A percentile compares a stretch with the other conserved stretches of the same genome.
These are phyloP conservation scores for Stereum hirsutum DNA, from an alignment of 1,284 basidiomycete genomes.

Conservation along the genomic window DNA sequence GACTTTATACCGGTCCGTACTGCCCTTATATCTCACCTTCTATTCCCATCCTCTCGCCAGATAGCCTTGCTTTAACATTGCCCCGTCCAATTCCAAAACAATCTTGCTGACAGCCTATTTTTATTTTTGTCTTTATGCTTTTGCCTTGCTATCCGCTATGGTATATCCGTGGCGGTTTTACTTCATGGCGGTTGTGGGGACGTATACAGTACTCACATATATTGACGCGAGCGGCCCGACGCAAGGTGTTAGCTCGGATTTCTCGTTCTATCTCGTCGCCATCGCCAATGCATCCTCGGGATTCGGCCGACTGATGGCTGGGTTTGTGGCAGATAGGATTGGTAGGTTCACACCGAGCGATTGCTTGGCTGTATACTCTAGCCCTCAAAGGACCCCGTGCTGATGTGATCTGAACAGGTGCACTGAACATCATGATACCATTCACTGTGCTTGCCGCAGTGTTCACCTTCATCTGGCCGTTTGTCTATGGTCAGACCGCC, in stretches of 20 bases:
- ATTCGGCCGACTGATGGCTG: conserved; percentile 30
- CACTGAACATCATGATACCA: conserved; percentile 48
- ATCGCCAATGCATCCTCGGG: conserved; percentile 35
- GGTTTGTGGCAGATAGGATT: conserved; percentile 28
- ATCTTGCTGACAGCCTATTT: too few species aligned
- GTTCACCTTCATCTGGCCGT: conserved; percentile 52
- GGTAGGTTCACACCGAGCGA: conserved; percentile 19
- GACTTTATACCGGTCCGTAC: conserved; percentile 48
- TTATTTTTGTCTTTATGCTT: too few species aligned
- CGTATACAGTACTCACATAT: conserved; percentile 36
- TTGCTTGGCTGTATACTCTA: not conserved
- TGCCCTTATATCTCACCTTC: not conserved
- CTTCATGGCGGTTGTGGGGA: not conserved
- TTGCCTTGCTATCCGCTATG: too few species aligned
- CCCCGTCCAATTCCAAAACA: not conserved
- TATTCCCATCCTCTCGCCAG: too few species aligned
- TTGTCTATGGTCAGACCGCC: conserved; percentile 28
- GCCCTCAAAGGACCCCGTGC: too few species aligned
- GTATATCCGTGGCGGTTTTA: too few species aligned
- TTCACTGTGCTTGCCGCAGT: conserved; percentile 38
- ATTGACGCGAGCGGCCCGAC: conserved; percentile 32
- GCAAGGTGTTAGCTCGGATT: conserved; percentile 24
- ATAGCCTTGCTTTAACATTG: too few species aligned
- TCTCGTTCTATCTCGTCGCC: conserved; percentile 36
- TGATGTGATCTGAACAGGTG: conserved; percentile 24